Conservation (phyloP, 2,329 filamentous ascomycete species). For the Cladophialophora bantiana region DNA sequence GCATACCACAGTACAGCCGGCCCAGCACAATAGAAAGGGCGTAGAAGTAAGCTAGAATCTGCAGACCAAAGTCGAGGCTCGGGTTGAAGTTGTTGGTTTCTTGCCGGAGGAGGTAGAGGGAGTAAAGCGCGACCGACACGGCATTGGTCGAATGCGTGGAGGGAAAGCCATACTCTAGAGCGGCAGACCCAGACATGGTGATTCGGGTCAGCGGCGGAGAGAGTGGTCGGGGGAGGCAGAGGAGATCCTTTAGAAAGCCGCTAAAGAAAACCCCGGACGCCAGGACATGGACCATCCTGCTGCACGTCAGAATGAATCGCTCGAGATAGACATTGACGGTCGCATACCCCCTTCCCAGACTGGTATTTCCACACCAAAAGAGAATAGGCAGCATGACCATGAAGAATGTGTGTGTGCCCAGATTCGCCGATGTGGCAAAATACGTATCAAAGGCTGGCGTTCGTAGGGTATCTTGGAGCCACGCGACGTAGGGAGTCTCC, state of each 20-base stretch:
- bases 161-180: slow-evolving; percentile 95
- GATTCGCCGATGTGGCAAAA: slow-evolving; percentile 94
- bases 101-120: slow-evolving; percentile 70
- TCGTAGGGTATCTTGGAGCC: slow-evolving; percentile 79
- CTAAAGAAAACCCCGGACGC: slow-evolving; percentile 84
- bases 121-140: slow-evolving; percentile 89
- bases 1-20: slow-evolving; percentile 96
- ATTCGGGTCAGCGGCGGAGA: slow-evolving; percentile 93
- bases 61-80: slow-evolving; percentile 67
- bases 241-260: slow-evolving; percentile 91
- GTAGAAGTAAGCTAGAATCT: slow-evolving; percentile 80
- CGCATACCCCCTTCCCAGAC: slow-evolving; percentile 83
- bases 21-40: slow-evolving; percentile 88
- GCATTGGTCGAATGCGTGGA: slow-evolving; percentile 98
- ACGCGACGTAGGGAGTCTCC: slow-evolving; percentile 94
- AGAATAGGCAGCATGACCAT: slow-evolving; percentile 93
- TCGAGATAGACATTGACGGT: slow-evolving; percentile 4
- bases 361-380: slow-evolving; percentile 93
- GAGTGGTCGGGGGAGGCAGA: slow-evolving; percentile 88
- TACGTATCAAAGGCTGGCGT: slow-evolving; percentile 90
- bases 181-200: slow-evolving; percentile 95
- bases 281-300: slow-evolving; percentile 70
- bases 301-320: slow-evolving; percentile 25
- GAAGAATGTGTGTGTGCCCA: slow-evolving; percentile 98
- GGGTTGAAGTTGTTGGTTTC: slow-evolving; percentile 57